Base-by-base conservation (phyloP, 2,329 filamentous ascomycete genomes). In the Coniochaeta sp. region DNA sequence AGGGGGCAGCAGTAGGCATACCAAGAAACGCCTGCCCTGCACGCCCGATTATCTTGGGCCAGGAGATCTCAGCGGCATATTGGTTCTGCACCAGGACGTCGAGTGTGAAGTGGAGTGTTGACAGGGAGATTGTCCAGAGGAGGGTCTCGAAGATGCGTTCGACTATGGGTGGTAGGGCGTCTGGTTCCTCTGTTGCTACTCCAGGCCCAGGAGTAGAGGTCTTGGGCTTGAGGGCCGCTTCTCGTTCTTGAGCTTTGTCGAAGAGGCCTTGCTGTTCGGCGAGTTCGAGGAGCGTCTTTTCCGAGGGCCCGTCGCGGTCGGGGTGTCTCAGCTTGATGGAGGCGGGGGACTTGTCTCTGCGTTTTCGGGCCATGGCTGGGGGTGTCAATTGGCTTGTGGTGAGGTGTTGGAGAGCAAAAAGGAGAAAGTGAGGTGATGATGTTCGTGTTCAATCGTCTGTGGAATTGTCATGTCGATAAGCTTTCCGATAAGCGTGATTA, bases 81-180 rank as follows among this genome's bases (percentile, higher is more conserved):
- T 94, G 89, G 59, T 85, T 78, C 65, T 90, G 86, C 20, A 91
- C 87, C 10, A 94, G 73, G 32, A 91, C 83, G 63, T 92, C 88
- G 50, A 94, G 76, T 0, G 86, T 89, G 58, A 91, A 84, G 64
- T 92, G 87, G 48, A 91, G 68, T 74, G 85, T 87, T 12, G 81
- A 74, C 60, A 94, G 68, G 56, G 82, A 83, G 10, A 81, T 68
- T 6, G 73, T 76, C 78, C 79, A 86, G 22, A 86, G 68, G 3
- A 78, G 30, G 0, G 79, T 69, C 32, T 86, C 82, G 55, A 82
- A 66, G 48, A 80, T 59, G 27, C 77, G 72, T 52, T 82, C 79
- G 7, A 71, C 71, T 0, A 65, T 61, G 14, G 77, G 72, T 0
- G 74, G 69, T 0, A 80, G 57, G 12, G 61, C 57, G 0, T 56